Evolutionary conservation across 257 asterid species (phyloP).

Genomic region (Handroanthus guayacan): DNA sequence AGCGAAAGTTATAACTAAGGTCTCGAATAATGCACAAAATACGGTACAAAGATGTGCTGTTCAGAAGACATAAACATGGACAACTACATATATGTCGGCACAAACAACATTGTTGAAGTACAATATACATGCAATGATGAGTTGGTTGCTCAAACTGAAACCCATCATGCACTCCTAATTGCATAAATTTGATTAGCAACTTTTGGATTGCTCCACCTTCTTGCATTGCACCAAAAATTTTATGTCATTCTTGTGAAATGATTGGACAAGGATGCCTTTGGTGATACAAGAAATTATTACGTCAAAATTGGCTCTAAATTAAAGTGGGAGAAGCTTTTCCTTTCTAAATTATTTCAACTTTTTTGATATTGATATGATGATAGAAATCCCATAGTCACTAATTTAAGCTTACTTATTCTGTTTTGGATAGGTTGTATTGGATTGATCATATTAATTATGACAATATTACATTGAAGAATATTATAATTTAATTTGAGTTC

Average conservation of each 20-base stretch:
- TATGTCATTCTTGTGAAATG: neutral
- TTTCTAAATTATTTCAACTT: neutral
- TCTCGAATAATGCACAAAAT: slow-evolving; percentile 3
- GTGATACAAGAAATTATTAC: neutral
- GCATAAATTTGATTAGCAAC: neutral
- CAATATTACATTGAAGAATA: too few relatives aligned
- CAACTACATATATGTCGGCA: slow-evolving; percentile 30
- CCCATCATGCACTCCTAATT: slow-evolving; percentile 22
- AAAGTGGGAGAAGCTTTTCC: neutral
- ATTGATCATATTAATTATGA: too few relatives aligned
- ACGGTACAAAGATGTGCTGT: slow-evolving; percentile 22
- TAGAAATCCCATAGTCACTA: too few relatives aligned
- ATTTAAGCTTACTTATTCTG: too few relatives aligned
- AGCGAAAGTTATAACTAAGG: neutral
- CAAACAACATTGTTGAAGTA: slow-evolving; percentile 15
- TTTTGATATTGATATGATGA: too few relatives aligned
- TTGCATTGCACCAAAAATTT: neutral
- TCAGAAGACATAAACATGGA: neutral
- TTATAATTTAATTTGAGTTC: too few relatives aligned
- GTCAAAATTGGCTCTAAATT: neutral
- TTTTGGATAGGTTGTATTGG: too few relatives aligned
- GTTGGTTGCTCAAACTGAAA: neutral
- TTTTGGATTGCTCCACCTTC: neutral
- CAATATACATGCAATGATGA: slow-evolving; percentile 13
- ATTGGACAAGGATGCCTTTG: neutral